Base-by-base conservation (phyloP, 1,284 basidiomycete species). In the Leucoagaricus sp. region DNA sequence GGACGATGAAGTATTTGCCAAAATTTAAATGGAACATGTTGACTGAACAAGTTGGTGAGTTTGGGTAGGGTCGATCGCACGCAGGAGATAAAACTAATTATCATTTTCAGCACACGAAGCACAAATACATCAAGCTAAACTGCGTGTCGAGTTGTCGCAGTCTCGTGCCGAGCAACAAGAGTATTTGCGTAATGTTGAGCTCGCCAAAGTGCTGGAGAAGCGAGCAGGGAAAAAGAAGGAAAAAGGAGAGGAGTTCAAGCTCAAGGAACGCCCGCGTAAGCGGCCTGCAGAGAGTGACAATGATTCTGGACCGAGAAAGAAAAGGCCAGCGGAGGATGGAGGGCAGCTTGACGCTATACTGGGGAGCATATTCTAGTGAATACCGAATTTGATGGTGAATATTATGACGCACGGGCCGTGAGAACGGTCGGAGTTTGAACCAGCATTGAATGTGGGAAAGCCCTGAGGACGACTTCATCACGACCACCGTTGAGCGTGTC, bases 11-110 rank as follows among this genome's bases (percentile, higher is more conserved):
- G 71, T 99, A 99, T 69, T 79, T 99, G 51, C 94, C 94, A 6
- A 92, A 88, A 62, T 99, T 98, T 81, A 98, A 97, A 71, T 99
- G 97, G 97, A 89, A 91, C 71, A 98, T 98, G 96, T 79, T 99
- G 59, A 96, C 94, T 10, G 97, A 98, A 73, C 96, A 98, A 82
- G 90, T 99, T 68, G 94, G 96, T 96, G 69, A 72, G 94, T 82
- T 25, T 13, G 13, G 58, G 44, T n/a, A 36, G 13, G 45, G 17
- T 47, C 21, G 26, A 9, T 48, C 48, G 19, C 31, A 15, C 45
- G 42, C 40, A 4, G 12, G 4, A 23, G 21, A 31, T 34, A 19
- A 19, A 53, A 50, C 38, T 41, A 28, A 58, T 58, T 17, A 40
- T 56, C 23, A 26, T 52, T 34, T 12, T 49, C 67, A 96, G 96